A percentile compares a stretch with the other conserved stretches of the same genome.
Evolutionary conservation across 1,284 basidiomycete genomes (phyloP).

Genomic region (Rhodotorula sp.): DNA sequence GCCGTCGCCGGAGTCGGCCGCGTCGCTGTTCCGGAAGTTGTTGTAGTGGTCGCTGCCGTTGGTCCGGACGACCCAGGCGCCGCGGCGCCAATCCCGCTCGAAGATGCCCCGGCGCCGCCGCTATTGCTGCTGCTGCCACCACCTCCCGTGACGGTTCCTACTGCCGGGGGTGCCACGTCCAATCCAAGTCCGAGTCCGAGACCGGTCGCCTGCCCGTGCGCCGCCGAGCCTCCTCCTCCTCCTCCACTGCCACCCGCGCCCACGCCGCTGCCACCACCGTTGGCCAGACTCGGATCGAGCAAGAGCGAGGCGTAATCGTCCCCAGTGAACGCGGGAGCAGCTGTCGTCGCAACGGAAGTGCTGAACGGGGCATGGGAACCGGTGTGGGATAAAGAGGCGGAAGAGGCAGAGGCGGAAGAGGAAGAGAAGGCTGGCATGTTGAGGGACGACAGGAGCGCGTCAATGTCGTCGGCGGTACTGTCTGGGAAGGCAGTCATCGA

Average conservation of each 20-base stretch:
- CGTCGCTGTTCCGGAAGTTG: neutral
- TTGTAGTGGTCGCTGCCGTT: neutral
- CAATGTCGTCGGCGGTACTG: conserved; percentile 11
- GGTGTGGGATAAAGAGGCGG: neutral
- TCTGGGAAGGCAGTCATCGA: neutral
- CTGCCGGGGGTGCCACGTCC: neutral
- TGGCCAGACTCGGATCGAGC: neutral
- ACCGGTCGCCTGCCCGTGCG: neutral
- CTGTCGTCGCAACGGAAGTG: neutral
- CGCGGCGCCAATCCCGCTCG: neutral
- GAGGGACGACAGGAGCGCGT: conserved; percentile 23
- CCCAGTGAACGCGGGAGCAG: neutral
- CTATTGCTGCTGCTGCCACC: neutral
- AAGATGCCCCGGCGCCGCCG: neutral
- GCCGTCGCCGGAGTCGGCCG: neutral
- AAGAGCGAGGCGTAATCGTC: neutral
- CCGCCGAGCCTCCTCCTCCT: neutral
- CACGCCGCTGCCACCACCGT: neutral
- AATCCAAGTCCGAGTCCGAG: neutral
- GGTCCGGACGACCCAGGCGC: neutral
- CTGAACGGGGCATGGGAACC: neutral
- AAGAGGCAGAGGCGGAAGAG: neutral
- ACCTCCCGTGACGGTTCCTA: neutral
- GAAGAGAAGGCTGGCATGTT: conserved; percentile 18
- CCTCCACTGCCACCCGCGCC: too few species aligned